phyloP scores from a whole-genome alignment of 768 basidiomycete genomes.

The Lyophyllum semitale region DNA sequence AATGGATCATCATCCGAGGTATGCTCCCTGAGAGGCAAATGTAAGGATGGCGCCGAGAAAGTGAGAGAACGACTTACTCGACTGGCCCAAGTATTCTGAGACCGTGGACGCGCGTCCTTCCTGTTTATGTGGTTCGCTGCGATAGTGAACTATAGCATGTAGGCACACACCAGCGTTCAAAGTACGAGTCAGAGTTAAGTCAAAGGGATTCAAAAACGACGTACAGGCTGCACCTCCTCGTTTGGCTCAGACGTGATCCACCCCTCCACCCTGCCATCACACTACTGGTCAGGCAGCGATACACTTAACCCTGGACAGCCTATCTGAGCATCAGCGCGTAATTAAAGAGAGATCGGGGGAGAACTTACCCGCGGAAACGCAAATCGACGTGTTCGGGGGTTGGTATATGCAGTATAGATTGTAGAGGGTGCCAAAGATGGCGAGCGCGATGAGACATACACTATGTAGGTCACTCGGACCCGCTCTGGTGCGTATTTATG shows the following conservation, averaged over 20 bases:
- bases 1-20: conserved; percentile 69
- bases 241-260: conserved; percentile 86
- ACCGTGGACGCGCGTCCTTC: conserved; percentile 94
- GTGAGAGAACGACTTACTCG: conserved; percentile 48
- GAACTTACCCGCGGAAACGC: no score
- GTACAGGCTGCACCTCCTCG: conserved; percentile 81
- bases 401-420: no score
- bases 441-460: conserved; percentile 80
- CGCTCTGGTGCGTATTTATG: conserved; percentile 93
- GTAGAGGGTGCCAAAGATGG: no score
- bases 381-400: no score
- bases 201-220: conserved; percentile 24
- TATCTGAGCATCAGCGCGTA: no score
- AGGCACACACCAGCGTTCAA: conserved; percentile 68
- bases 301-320: no score
- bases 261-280: conserved; percentile 88
- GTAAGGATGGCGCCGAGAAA: conserved; percentile 6
- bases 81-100: conserved; percentile 83
- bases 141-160: conserved; percentile 88
- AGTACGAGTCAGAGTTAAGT: conserved; percentile 2
- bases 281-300: no score
- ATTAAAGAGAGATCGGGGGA: no score
- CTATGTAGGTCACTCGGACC: conserved; percentile 92
- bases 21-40: conserved; percentile 35
- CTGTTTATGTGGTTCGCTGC: conserved; percentile 97